Base-by-base conservation (phyloP, 78 protist genomes). In the Parvularia atlantis region DNA sequence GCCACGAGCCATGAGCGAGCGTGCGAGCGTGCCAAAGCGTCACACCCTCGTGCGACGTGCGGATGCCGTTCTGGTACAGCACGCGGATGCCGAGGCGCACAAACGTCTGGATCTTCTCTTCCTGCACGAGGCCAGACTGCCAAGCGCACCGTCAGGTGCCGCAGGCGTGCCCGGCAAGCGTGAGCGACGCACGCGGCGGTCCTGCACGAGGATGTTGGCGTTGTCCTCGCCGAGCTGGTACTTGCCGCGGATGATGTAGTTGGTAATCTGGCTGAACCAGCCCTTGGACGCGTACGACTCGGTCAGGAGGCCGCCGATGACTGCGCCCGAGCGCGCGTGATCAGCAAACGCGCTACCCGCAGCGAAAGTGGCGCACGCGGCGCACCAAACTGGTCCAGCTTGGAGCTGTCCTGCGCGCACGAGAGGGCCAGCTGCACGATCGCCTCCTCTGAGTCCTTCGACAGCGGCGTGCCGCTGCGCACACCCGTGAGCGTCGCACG, bases 231-330 rank as follows among this genome's bases (percentile, higher is more conserved):
- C 41, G 35, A 65, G 9, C 10, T 30, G 16, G 52, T 46, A 65
- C 13, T 35, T 11, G 6, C 70, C 70, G 33, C 19, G 11, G 33
- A 40, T 35, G 26, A 65, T 52, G 19, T 44, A 30, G 48, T 13
- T 14, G 2, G 26, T 5, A 30, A 46, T 20, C 24, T 26, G 28
- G 28, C 41, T 40, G 57, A 65, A 1, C 70, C 70, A 65, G 2
- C 70, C 70, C 0, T 26, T 5, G 46, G 57, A 46, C 28, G 70
- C 70, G 70, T 65, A 46, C 17, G 52, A 4, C 46, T 40, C 52
- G 2, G 70, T 46, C 31, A 65, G 56, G 36, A 65, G 37, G 19
- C 70, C 59, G 56, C 70, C 56, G 39, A 39, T 16, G 37, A 65
- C 28, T n/a, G n/a, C n/a, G n/a, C n/a, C n/a, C n/a, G n/a, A n/a